These are phyloP conservation scores for Deinandra increscens DNA, from an alignment of 129 eudicot genomes.

Conservation along the genomic window DNA sequence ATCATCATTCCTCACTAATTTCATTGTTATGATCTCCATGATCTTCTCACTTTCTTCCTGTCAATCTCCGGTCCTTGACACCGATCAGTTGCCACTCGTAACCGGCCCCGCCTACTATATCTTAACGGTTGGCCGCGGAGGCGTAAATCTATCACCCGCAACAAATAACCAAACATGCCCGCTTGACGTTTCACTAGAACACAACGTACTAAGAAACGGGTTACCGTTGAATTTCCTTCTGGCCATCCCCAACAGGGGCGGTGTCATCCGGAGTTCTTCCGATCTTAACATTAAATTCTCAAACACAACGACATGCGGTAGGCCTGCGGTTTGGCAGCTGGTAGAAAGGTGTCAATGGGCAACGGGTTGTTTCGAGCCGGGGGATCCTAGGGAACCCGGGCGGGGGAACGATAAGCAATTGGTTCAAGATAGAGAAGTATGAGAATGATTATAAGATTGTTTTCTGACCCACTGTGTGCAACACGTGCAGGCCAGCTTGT, in stretches of 20 bases:
- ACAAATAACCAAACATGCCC: conserved; percentile 28
- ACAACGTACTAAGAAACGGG: conserved; percentile 25
- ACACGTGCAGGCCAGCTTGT: too few relatives aligned
- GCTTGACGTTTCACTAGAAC: conserved; percentile 28
- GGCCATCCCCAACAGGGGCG: conserved; percentile 35
- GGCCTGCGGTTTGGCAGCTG: conserved; percentile 43
- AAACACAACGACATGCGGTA: conserved; percentile 24
- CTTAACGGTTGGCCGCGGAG: conserved; percentile 17
- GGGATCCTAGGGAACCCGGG: conserved; percentile 56
- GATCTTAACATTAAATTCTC: conserved; percentile 45
- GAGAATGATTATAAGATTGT: too few relatives aligned
- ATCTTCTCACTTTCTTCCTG: conserved; percentile 20
- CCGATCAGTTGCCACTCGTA: conserved; percentile 10
- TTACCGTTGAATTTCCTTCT: too few relatives aligned
- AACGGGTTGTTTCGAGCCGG: conserved; percentile 29
- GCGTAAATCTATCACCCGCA: conserved; percentile 17
- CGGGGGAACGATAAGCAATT: conserved; percentile 14
- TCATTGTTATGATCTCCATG: conserved; percentile 29
- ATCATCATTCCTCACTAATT: conserved; percentile 8
- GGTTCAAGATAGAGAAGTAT: too few relatives aligned
- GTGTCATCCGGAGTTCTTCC: conserved; percentile 41
- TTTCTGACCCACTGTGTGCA: too few relatives aligned
- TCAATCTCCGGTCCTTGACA: conserved; percentile 26
- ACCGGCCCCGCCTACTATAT: conserved; percentile 22
- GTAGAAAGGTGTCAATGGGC: conserved; percentile 32